Conservation (phyloP, 2,329 filamentous ascomycete species). For the Seiridium unicorne region DNA sequence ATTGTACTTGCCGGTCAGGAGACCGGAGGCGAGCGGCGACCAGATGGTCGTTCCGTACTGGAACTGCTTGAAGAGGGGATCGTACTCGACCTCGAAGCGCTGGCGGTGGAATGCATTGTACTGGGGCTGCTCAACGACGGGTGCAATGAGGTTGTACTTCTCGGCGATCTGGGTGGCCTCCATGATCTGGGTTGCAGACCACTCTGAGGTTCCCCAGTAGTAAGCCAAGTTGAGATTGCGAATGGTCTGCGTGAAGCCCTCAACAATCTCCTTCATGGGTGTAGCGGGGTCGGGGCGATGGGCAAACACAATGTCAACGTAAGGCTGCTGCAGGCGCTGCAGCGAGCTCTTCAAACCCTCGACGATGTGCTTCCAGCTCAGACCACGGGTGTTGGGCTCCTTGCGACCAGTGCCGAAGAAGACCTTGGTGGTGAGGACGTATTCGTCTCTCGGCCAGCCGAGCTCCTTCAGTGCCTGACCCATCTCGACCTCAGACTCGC, state of each 20-base stretch:
- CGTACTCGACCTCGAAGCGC: slow-evolving; percentile 61
- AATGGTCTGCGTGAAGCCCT: slow-evolving; percentile 45
- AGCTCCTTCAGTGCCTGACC: slow-evolving; percentile 39
- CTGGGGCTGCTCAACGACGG: slow-evolving; percentile 46
- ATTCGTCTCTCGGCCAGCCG: slow-evolving; percentile 47
- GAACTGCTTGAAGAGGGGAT: slow-evolving; percentile 54
- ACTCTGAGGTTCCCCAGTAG: slow-evolving; percentile 65
- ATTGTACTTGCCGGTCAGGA: slow-evolving; percentile 65
- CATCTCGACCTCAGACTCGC: slow-evolving; percentile 49
- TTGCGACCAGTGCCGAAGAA: slow-evolving; percentile 52
- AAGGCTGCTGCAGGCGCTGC: slow-evolving; percentile 60
- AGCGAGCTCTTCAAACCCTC: slow-evolving; percentile 58
- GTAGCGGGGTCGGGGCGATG: slow-evolving; percentile 58
- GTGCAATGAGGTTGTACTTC: slow-evolving; percentile 58
- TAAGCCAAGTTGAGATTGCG: slow-evolving; percentile 48
- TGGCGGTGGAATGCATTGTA: slow-evolving; percentile 63
- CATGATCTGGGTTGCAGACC: slow-evolving; percentile 57
- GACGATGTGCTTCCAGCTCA: slow-evolving; percentile 50
- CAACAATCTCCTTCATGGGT: slow-evolving; percentile 63
- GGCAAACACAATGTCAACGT: slow-evolving; percentile 64
- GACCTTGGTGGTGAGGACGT: slow-evolving; percentile 51
- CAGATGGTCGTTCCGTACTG: slow-evolving; percentile 50
- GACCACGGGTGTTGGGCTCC: slow-evolving; percentile 53
- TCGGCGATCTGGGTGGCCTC: slow-evolving; percentile 55
- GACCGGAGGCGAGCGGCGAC: slow-evolving; percentile 52